Conservation (phyloP, 2,329 filamentous ascomycete genomes). For the Davidsoniella neocaledoniae region DNA sequence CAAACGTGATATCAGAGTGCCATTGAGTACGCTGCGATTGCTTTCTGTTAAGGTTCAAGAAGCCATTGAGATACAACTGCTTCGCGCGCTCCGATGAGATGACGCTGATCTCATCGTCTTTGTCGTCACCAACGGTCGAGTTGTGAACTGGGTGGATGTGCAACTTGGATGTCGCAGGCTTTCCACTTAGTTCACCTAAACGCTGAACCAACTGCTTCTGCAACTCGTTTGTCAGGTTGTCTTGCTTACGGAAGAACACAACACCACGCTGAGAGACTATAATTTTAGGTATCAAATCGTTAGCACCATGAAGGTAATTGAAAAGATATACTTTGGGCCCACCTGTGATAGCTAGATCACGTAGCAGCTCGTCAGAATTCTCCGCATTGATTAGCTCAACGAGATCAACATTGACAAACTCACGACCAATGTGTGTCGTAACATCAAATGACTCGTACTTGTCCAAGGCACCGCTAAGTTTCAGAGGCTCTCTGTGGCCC, state of each 20-base stretch:
- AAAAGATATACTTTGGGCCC: conserved; percentile 14
- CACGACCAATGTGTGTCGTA: conserved; percentile 45
- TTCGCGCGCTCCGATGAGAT: conserved; percentile 42
- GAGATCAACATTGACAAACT: conserved; percentile 41
- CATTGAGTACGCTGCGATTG: conserved; percentile 32
- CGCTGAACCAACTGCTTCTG: conserved; percentile 49
- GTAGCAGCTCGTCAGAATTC: conserved; percentile 45
- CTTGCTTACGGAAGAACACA: conserved; percentile 52
- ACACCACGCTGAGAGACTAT: conserved; percentile 52
- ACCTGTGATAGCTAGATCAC: conserved; percentile 53
- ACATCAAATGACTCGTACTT: conserved; percentile 38
- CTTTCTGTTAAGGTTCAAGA: conserved; percentile 21
- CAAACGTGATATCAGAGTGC: conserved; percentile 51
- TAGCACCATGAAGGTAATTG: background rate
- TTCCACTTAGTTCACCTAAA: conserved; percentile 40
- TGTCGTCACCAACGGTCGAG: conserved; percentile 31
- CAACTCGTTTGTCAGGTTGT: conserved; percentile 41
- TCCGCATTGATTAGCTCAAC: conserved; percentile 42
- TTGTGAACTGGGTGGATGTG: conserved; percentile 45
- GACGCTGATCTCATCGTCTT: conserved; percentile 44
- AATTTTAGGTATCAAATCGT: background rate
- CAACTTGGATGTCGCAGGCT: conserved; percentile 35
- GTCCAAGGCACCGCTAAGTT: conserved; percentile 33
- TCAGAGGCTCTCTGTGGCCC: conserved; percentile 23
- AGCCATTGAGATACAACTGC: conserved; percentile 29